Conservation (phyloP, 768 basidiomycete genomes). For the Serendipita vermifera region DNA sequence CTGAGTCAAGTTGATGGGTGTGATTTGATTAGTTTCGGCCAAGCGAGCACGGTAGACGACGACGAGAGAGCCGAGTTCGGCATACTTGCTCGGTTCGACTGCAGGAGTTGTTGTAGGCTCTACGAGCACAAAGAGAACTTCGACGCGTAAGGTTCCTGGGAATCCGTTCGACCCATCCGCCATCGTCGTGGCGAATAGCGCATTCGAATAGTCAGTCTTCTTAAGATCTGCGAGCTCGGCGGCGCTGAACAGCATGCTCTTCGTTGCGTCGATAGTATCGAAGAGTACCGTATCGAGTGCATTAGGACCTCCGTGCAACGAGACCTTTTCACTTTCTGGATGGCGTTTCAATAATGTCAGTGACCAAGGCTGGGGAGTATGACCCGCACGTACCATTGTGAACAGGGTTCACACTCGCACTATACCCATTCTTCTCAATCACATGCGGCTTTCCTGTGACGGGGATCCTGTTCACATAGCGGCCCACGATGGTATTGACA, state of each 20-base stretch:
- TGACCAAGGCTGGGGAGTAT: too few relatives aligned
- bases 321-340: constrained; percentile 32
- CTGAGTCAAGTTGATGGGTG: constrained; percentile 68
- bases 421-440: constrained; percentile 41
- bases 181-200: constrained; percentile 38
- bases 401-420: constrained; percentile 33
- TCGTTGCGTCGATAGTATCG: constrained; percentile 30
- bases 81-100: constrained; percentile 21
- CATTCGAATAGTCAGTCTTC: constrained; percentile 39
- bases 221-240: constrained; percentile 23
- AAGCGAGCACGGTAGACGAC: constrained; percentile 59
- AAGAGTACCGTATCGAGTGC: constrained; percentile 51
- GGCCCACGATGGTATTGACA: constrained; percentile 57
- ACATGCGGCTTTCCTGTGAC: constrained; percentile 33
- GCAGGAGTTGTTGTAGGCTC: constrained; percentile 25
- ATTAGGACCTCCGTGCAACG: constrained; percentile 56
- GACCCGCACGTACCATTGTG: constrained; percentile 25
- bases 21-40: constrained; percentile 34
- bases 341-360: too few relatives aligned
- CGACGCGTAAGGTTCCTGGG: constrained; percentile 46
- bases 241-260: constrained; percentile 7
- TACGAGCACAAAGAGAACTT: constrained; percentile 41
- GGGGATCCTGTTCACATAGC: constrained; percentile 61
- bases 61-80: constrained; percentile 49
- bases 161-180: constrained; percentile 58